These are phyloP conservation scores for Hericium erinaceus DNA, from an alignment of 768 basidiomycete genomes.

Conservation along the genomic window DNA sequence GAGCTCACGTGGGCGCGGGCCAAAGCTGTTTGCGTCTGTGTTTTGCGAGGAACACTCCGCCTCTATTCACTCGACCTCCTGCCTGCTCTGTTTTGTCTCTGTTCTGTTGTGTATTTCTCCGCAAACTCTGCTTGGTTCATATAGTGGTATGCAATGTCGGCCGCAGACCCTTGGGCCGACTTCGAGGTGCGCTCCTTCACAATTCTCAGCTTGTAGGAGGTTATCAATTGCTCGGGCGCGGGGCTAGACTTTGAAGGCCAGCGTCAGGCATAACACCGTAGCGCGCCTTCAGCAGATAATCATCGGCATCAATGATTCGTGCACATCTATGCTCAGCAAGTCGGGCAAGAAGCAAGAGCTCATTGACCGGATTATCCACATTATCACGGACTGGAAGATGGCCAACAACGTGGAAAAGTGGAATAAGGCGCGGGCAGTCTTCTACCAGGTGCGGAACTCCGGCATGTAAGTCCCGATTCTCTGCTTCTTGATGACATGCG, in stretches of 20 bases:
- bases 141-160: constrained; percentile 39
- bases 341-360: constrained; percentile 84
- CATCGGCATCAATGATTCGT: constrained; percentile 70
- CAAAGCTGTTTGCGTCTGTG: constrained; percentile 25
- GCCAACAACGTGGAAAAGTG: constrained; percentile 54
- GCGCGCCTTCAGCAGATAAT: constrained; percentile 81
- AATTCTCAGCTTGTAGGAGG: constrained; percentile 3
- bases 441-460: constrained; percentile 54
- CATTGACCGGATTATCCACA: constrained; percentile 60
- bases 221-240: not conserved
- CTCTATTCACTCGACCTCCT: not conserved
- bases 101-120: constrained; percentile 1
- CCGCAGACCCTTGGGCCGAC: constrained; percentile 54
- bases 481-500: constrained; percentile 1
- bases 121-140: not conserved
- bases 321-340: constrained; percentile 55
- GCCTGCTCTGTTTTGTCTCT: not conserved
- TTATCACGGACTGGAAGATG: constrained; percentile 53
- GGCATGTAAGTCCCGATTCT: constrained; percentile 49
- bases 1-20: not conserved
- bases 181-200: constrained; percentile 49
- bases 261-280: constrained; percentile 70
- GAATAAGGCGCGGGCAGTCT: constrained; percentile 56
- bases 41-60: constrained; percentile 10
- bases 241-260: constrained; percentile 56